phyloP scores from a whole-genome alignment of 2,329 filamentous ascomycete species.

The Pestalotiopsis sp. region DNA sequence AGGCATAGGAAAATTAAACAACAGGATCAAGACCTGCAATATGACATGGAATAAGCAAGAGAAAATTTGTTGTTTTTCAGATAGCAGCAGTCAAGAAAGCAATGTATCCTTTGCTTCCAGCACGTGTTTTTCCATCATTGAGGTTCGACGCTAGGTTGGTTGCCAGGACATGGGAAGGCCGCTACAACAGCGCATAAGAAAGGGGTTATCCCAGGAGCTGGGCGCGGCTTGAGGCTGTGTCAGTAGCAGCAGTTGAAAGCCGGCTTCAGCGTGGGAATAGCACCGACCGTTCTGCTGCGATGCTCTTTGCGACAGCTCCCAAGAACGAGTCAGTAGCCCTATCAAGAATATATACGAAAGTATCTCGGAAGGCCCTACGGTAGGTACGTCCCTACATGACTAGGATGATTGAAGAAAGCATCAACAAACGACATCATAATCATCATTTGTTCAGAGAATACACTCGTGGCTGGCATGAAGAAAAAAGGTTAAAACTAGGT shows the following conservation, averaged over 20 bases:
- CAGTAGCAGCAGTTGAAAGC: conserved; percentile 9
- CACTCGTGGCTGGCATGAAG: background rate
- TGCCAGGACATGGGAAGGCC: background rate
- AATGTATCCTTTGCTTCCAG: conserved; percentile 11
- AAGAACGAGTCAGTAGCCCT: background rate
- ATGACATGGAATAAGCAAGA: background rate
- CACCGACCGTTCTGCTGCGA: background rate
- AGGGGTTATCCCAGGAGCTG: conserved; percentile 8
- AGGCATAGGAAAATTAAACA: background rate
- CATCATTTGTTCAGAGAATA: background rate
- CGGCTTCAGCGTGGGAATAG: background rate
- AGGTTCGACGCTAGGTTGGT: background rate
- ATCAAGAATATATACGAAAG: background rate
- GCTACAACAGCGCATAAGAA: conserved; percentile 6
- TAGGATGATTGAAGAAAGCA: background rate
- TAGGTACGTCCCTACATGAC: background rate
- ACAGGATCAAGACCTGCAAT: background rate
- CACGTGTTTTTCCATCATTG: conserved; percentile 12
- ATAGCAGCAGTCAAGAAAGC: background rate
- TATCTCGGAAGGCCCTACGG: background rate
- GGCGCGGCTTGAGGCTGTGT: conserved; percentile 12
- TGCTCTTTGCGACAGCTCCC: background rate
- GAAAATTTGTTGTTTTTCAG: background rate
- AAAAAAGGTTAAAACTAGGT: background rate
- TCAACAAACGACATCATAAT: background rate